These are phyloP conservation scores for Phytophthora lateralis DNA, from an alignment of 352 stramenopile genomes.

Conservation along the genomic window DNA sequence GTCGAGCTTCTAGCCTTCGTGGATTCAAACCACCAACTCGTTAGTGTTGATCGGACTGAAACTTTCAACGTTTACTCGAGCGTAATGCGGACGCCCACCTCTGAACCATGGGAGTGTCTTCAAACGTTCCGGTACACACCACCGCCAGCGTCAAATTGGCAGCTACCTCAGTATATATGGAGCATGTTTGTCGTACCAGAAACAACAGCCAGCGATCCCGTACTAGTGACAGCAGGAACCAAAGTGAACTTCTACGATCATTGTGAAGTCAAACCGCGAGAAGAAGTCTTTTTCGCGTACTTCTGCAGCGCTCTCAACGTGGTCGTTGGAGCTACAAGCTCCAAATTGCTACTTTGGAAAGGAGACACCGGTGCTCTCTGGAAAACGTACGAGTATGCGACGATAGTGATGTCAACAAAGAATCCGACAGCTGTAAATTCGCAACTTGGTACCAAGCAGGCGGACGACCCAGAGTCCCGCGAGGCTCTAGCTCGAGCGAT, in stretches of 20 bases:
- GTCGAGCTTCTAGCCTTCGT: slow-evolving; percentile 57
- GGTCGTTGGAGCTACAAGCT: slow-evolving; percentile 57
- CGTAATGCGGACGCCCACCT: slow-evolving; percentile 48
- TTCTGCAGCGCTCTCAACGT: slow-evolving; percentile 66
- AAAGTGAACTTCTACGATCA: slow-evolving; percentile 63
- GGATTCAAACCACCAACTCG: slow-evolving; percentile 61
- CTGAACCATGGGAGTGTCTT: slow-evolving; percentile 55
- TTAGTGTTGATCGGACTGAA: slow-evolving; percentile 55
- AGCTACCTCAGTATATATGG: slow-evolving; percentile 34
- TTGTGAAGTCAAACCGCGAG: slow-evolving; percentile 58
- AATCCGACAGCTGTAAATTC: slow-evolving; percentile 10
- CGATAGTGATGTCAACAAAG: slow-evolving; percentile 37
- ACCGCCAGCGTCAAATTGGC: slow-evolving; percentile 22
- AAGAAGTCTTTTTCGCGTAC: slow-evolving; percentile 68
- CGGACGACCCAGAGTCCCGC: slow-evolving; percentile 15
- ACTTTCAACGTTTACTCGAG: slow-evolving; percentile 56
- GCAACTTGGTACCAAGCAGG: slow-evolving; percentile 14
- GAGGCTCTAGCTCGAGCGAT: slow-evolving; percentile 44
- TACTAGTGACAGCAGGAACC: slow-evolving; percentile 51
- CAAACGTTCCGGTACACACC: slow-evolving; percentile 41
- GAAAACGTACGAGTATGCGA: slow-evolving; percentile 59
- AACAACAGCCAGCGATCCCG: slow-evolving; percentile 51
- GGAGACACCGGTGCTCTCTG: slow-evolving; percentile 53
- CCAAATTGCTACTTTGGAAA: slow-evolving; percentile 65
- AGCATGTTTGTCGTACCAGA: slow-evolving; percentile 53